Conservation (phyloP, 2,329 filamentous ascomycete species). For the Colletotrichum higginsianum region DNA sequence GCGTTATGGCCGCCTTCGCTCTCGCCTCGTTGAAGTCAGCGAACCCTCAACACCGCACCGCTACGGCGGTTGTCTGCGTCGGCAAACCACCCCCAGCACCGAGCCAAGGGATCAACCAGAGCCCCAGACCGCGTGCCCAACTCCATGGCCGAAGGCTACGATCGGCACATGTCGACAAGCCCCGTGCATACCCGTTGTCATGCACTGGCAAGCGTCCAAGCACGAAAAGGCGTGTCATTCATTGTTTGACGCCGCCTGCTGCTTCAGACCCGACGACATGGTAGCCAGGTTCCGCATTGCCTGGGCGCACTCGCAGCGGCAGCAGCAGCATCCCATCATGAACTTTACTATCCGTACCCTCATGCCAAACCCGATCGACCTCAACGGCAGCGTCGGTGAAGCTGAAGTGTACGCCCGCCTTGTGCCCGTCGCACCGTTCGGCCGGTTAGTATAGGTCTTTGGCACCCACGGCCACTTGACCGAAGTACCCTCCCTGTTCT, state of each 20-base stretch:
- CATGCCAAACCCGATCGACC: neutral
- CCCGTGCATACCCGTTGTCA: constrained; percentile 13
- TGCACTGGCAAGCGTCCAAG: neutral
- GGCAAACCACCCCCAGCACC: neutral
- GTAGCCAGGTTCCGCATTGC: neutral
- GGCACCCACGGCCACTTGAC: constrained; percentile 20
- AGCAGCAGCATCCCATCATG: neutral
- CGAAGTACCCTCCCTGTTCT: constrained; percentile 27
- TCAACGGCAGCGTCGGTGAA: constrained; percentile 28
- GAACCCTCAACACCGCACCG: neutral
- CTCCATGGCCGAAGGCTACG: neutral
- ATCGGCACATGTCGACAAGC: constrained; percentile 17
- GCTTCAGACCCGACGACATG: neutral
- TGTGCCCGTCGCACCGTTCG: neutral
- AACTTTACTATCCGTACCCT: neutral
- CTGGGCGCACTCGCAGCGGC: neutral
- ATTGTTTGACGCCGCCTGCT: neutral
- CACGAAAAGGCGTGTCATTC: neutral
- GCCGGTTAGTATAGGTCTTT: constrained; percentile 36
- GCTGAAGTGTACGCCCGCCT: neutral
- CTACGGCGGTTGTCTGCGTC: neutral
- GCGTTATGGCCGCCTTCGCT: neutral
- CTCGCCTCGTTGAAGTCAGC: neutral
- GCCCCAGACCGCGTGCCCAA: neutral
- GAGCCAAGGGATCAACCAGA: neutral